Base-by-base conservation (phyloP, 2,329 filamentous ascomycete genomes). In the Neocucurbitaria cava region DNA sequence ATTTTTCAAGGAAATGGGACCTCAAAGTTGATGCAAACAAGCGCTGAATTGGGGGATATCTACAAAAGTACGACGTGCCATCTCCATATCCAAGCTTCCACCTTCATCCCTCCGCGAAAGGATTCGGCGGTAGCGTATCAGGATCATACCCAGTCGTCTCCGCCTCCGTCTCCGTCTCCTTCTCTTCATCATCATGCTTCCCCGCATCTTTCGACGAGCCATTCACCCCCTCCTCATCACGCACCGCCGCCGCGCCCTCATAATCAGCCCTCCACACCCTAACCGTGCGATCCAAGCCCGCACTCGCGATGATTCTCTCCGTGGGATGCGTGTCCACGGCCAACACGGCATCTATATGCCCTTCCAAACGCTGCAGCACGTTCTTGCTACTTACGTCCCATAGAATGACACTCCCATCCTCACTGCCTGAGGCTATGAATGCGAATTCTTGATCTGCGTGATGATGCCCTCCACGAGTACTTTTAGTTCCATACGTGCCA, bases 301-400 rank as follows among this genome's bases (percentile, higher is more conserved):
- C 86, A 60, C 86, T 89, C 5, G 83, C 87, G 38, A 90, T 78
- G 18, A 83, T 76, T 33, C 77, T 78, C 46, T 80, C 79, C 9
- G 77, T 78, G 23, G 80, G 79, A 68, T 84, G 85, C 6, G 87
- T 83, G 60, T 87, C 82, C 10, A 88, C 85, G 0, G 82, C 79
- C 31, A 88, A 72, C 5, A 89, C 83, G 3, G 83, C 80, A 38
- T 85, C 86, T 1, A 83, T 80, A 56, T 87, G 85, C 1, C 81
- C 74, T 23, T 82, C 76, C 9, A 87, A 70, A 18, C 79, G 78
- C 80, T 97, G 93, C 18, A 97, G 79, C 2, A 96, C 79, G 50
- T 89, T 87, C 76, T 98, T 99, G 70, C 82, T 91, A 56, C 85
- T 87, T 13, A 97, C 91, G 67, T 98, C 92, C 95, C 95, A 99